A percentile compares a stretch with the other conserved stretches of the same genome.
Evolutionary conservation across 257 asterid genomes (phyloP).

Genomic region (Penstemon newberryi): DNA sequence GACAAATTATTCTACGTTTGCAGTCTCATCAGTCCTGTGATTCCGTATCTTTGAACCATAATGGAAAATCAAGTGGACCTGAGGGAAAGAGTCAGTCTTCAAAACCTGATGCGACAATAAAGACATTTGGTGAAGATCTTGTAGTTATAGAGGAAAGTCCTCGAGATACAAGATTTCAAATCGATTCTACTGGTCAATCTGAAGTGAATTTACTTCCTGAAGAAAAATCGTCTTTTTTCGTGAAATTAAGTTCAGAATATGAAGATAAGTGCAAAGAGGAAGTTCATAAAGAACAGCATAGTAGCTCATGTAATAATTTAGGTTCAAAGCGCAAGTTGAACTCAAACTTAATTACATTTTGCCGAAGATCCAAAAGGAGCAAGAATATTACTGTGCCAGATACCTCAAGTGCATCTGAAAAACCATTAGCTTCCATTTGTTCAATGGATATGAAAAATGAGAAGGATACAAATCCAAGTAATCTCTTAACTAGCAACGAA

Average conservation of each 20-base stretch:
- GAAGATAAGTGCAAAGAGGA: slow-evolving; percentile 33
- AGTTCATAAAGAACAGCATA: slow-evolving; percentile 28
- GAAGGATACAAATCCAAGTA: slow-evolving; percentile 24
- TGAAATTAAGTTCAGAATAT: slow-evolving; percentile 26
- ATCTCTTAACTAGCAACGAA: slow-evolving; percentile 21
- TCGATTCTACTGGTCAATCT: slow-evolving; percentile 29
- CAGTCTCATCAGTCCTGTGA: slow-evolving; percentile 5
- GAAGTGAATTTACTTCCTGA: slow-evolving; percentile 8
- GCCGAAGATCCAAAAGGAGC: slow-evolving; percentile 54
- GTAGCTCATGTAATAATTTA: slow-evolving; percentile 22
- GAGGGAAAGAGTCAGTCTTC: slow-evolving; percentile 22
- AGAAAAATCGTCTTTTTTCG: slow-evolving; percentile 23
- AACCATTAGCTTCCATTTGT: slow-evolving; percentile 31
- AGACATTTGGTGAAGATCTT: background rate
- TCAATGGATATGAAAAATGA: slow-evolving; percentile 33
- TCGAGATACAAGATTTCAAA: slow-evolving; percentile 19
- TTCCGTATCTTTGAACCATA: slow-evolving; percentile 16
- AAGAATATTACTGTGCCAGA: slow-evolving; percentile 29
- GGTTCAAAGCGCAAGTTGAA: slow-evolving; percentile 34
- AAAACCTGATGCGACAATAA: slow-evolving; percentile 3
- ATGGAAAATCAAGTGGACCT: slow-evolving; percentile 20
- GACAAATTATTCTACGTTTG: slow-evolving; percentile 11
- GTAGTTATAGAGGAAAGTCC: slow-evolving; percentile 31
- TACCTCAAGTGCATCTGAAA: slow-evolving; percentile 29
- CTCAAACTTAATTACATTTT: slow-evolving; percentile 48